A percentile compares a stretch with the other conserved stretches of the same genome.
Evolutionary conservation across 164 flowering plant species (phyloP).

Genomic region (Cinnamomum chago): DNA sequence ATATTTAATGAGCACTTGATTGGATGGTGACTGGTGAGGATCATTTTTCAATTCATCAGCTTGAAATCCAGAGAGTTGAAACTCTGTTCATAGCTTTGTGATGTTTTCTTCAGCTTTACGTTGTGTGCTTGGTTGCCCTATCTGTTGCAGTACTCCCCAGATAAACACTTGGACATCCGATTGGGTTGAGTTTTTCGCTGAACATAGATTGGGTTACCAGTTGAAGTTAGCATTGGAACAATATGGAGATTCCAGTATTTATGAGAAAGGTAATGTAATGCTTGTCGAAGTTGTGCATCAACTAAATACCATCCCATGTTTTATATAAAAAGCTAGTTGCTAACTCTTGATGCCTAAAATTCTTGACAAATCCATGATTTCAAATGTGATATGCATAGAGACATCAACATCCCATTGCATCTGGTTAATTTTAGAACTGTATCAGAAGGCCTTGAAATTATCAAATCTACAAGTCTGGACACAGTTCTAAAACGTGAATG

Average conservation of each 20-base stretch:
- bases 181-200: constrained; percentile 81
- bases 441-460: too few relatives aligned
- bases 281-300: not conserved
- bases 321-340: not conserved
- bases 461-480: too few relatives aligned
- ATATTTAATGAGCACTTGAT: too few relatives aligned
- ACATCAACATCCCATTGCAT: too few relatives aligned
- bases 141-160: constrained; percentile 76
- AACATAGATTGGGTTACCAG: constrained; percentile 91
- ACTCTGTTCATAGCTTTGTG: not conserved
- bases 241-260: constrained; percentile 70
- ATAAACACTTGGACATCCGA: constrained; percentile 86
- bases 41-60: too few relatives aligned
- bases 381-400: too few relatives aligned
- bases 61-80: not conserved
- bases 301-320: not conserved
- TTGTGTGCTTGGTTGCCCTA: not conserved
- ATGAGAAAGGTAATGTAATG: constrained; percentile 65
- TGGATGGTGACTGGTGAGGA: too few relatives aligned
- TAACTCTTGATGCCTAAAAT: not conserved
- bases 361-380: too few relatives aligned
- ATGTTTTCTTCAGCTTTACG: not conserved
- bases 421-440: too few relatives aligned
- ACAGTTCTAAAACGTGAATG: not conserved
- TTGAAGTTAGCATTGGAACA: constrained; percentile 65